phyloP scores from a whole-genome alignment of 768 basidiomycete species.

The Xerocomus spinulosus region DNA sequence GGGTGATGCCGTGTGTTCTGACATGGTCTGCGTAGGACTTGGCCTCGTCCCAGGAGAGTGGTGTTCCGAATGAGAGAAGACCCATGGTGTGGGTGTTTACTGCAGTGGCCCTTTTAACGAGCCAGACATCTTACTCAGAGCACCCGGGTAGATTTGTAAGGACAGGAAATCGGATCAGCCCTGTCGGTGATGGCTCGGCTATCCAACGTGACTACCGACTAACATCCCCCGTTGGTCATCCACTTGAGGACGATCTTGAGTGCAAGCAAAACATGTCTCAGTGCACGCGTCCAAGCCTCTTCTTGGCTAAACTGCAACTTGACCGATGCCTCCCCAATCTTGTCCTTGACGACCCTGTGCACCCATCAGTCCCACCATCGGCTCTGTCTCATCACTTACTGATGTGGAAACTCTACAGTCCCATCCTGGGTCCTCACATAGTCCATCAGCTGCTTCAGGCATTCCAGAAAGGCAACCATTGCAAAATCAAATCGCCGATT shows the following conservation, averaged over 20 bases:
- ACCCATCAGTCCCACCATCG: not conserved
- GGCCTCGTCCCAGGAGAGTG: conserved; percentile 87
- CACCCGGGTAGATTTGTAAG: conserved; percentile 20
- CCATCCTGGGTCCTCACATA: conserved; percentile 72
- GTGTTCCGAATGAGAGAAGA: conserved; percentile 87
- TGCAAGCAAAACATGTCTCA: conserved; percentile 86
- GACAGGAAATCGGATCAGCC: not conserved
- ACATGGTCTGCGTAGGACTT: conserved; percentile 87
- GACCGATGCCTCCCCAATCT: conserved; percentile 92
- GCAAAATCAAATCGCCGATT: conserved; percentile 94
- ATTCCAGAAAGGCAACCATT: conserved; percentile 95
- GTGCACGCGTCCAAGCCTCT: conserved; percentile 91
- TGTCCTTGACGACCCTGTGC: conserved; percentile 81
- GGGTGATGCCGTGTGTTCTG: conserved; percentile 86
- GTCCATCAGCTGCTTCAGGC: conserved; percentile 87
- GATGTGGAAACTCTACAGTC: conserved; percentile 75
- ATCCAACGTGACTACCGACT: conserved; percentile 28
- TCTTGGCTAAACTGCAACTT: conserved; percentile 94
- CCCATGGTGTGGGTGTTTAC: conserved; percentile 56
- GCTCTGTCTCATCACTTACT: conserved; percentile 50
- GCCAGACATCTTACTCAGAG: too few relatives aligned
- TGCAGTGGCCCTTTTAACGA: too few relatives aligned
- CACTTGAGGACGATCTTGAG: conserved; percentile 86
- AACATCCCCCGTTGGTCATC: conserved; percentile 74
- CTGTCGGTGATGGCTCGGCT: not conserved